phyloP scores from a whole-genome alignment of 202 grass and related monocot genomes.

The Zoysia matrella region DNA sequence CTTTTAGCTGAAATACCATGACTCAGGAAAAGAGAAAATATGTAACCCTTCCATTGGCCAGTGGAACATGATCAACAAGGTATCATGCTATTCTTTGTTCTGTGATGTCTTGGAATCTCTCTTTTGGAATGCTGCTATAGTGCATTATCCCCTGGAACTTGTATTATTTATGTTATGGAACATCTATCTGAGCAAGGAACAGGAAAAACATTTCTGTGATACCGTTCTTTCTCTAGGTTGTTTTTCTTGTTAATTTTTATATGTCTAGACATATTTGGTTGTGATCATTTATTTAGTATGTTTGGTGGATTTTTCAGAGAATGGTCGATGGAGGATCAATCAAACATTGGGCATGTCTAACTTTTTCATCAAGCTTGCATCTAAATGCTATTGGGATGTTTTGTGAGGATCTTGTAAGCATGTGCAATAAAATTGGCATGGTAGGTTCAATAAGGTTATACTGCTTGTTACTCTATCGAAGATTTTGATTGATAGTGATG shows the following conservation, averaged over 20 bases:
- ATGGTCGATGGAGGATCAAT: conserved; percentile 64
- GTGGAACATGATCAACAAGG: conserved; percentile 87
- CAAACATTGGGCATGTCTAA: conserved; percentile 60
- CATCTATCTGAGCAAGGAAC: neutral
- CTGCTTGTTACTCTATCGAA: too few species aligned
- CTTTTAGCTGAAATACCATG: conserved; percentile 67
- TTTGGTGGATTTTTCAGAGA: conserved; percentile 20
- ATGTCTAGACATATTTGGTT: neutral
- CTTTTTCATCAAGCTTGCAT: conserved; percentile 34
- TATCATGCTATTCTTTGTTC: neutral
- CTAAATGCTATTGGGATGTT: too few species aligned
- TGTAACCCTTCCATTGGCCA: conserved; percentile 60
- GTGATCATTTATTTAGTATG: neutral
- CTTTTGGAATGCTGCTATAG: neutral
- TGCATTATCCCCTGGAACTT: neutral
- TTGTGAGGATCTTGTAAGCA: too few species aligned
- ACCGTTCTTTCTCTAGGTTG: neutral
- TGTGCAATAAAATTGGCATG: too few species aligned
- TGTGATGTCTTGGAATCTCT: neutral
- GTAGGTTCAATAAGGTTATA: too few species aligned
- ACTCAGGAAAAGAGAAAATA: conserved; percentile 55
- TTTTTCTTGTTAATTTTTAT: too few species aligned
- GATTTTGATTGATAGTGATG: too few species aligned
- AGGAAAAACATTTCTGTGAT: neutral
- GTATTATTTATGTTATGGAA: neutral